phyloP scores from a whole-genome alignment of 1,284 basidiomycete genomes.

The Ustilago xerochloae region DNA sequence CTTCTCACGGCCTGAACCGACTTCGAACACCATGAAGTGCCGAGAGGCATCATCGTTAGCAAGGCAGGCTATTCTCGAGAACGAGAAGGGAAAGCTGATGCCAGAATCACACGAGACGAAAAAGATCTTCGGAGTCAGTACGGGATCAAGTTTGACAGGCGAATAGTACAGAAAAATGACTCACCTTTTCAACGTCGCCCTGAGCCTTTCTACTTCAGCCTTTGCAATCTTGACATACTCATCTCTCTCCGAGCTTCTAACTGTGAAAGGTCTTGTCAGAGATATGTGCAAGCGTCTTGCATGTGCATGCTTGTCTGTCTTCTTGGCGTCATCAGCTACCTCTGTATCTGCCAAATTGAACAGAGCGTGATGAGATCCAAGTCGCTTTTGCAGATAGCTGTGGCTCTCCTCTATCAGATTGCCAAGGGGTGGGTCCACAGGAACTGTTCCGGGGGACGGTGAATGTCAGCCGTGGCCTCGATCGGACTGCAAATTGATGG shows the following conservation, averaged over 20 bases:
- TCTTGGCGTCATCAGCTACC: neutral
- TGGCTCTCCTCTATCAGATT: slow-evolving; percentile 6
- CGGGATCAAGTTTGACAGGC: neutral
- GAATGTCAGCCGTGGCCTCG: neutral
- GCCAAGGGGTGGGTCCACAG: slow-evolving; percentile 5
- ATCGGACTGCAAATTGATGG: neutral
- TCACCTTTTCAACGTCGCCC: slow-evolving; percentile 8
- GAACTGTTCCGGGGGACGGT: neutral
- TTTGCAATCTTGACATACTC: slow-evolving; percentile 29
- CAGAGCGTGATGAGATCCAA: slow-evolving; percentile 8
- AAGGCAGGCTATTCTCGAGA: slow-evolving; percentile 34
- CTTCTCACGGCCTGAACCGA: slow-evolving; percentile 35
- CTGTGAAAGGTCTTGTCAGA: slow-evolving; percentile 47
- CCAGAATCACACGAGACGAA: neutral
- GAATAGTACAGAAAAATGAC: neutral
- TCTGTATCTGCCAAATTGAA: slow-evolving; percentile 6
- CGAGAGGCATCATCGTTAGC: slow-evolving; percentile 38
- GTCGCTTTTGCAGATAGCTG: slow-evolving; percentile 4
- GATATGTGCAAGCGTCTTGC: slow-evolving; percentile 39
- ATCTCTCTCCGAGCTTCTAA: slow-evolving; percentile 41
- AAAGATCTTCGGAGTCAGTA: neutral
- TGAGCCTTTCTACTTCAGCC: slow-evolving; percentile 4
- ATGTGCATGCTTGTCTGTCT: neutral
- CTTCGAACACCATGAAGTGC: slow-evolving; percentile 47
- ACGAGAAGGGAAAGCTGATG: slow-evolving; percentile 34